A percentile compares a stretch with the other conserved stretches of the same genome.
Conservation (phyloP, 1,139 yeast species). For the Zygosaccharomyces sapae region DNA sequence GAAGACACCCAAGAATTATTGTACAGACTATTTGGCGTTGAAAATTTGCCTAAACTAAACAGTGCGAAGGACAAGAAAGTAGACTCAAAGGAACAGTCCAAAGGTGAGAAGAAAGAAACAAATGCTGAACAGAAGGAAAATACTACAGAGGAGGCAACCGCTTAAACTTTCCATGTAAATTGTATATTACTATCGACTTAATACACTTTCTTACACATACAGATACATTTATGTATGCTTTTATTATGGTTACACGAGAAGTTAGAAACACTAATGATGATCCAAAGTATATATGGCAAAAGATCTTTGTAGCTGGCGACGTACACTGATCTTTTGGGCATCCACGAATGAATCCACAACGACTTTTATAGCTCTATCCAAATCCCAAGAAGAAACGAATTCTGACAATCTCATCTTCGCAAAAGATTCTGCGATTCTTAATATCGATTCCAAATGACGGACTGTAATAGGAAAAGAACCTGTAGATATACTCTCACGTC, state of each 20-base stretch:
- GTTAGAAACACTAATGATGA: conserved; percentile 14
- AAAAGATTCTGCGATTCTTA: conserved; percentile 89
- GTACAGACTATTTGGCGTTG: conserved; percentile 75
- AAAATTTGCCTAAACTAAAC: conserved; percentile 51
- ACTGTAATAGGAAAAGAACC: conserved; percentile 98
- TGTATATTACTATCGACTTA: conserved; percentile 1
- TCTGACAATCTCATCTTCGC: conserved; percentile 95
- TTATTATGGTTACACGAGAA: neutral
- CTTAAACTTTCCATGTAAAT: neutral
- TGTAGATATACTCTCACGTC: conserved; percentile 85
- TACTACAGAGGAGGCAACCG: neutral
- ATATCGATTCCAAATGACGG: conserved; percentile 92
- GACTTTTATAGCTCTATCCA: conserved; percentile 88
- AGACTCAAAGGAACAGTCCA: conserved; percentile 26
- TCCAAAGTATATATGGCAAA: conserved; percentile 75
- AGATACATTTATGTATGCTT: neutral
- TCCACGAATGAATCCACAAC: conserved; percentile 92
- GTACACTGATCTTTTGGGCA: conserved; percentile 88
- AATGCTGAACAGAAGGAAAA: neutral
- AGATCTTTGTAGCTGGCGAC: conserved; percentile 78
- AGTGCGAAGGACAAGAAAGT: conserved; percentile 10
- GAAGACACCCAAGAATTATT: conserved; percentile 86
- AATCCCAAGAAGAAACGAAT: conserved; percentile 78
- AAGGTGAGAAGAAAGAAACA: conserved; percentile 21
- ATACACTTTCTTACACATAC: neutral